Evolutionary conservation across 352 stramenopile genomes (phyloP), one percentile per base, ranked within the genome.

Genomic region (Pythium sp.): DNA sequence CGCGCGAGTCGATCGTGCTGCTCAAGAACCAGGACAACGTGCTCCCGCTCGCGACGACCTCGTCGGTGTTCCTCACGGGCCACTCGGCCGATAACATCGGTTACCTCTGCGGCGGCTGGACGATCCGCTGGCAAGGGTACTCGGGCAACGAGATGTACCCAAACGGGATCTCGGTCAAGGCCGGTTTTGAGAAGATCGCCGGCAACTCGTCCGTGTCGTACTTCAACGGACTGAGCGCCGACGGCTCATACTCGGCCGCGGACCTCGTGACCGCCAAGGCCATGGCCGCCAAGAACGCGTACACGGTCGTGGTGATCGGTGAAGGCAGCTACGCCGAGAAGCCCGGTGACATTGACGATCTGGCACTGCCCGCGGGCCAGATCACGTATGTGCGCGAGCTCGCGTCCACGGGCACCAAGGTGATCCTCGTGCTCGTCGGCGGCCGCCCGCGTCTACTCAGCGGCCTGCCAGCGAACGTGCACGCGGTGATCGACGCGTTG

Each of bases 251-350:
- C 80, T 76, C 75, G 2, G 59, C 69, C 2, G 68, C 53, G 3
- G 85, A 90, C 59, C 68, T 90, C 5, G 77, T 76, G 38, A 85
- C 69, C 4, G 89, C 74, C 49, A 92, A 88, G 71, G 41, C 60
- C 2, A 65, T 82, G 26, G 87, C 87, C 9, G 67, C 72, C 14
- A 64, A 77, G 18, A 69, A 84, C 15, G 63, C 78, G n/a, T 90
- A 92, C 75, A 92, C 88, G 0, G 79, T 97, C 24, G 78, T 91
- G 6, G 87, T 84, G 38, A 82, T 97, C 47, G 91, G 91, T 11
- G 91, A 97, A 64, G 51, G 57, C 11, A 72, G 74, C 0, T 97
- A 96, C 70, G 76, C 90, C 1, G 91, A 97, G 68, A 97, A 96
- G 65, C 76, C 81, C 5, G 91, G 91, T 8, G 91, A 97, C 68